A percentile compares a stretch with the other conserved stretches of the same genome.
Conservation (phyloP, 495 filamentous ascomycete species). For the Xylaria acuta region DNA sequence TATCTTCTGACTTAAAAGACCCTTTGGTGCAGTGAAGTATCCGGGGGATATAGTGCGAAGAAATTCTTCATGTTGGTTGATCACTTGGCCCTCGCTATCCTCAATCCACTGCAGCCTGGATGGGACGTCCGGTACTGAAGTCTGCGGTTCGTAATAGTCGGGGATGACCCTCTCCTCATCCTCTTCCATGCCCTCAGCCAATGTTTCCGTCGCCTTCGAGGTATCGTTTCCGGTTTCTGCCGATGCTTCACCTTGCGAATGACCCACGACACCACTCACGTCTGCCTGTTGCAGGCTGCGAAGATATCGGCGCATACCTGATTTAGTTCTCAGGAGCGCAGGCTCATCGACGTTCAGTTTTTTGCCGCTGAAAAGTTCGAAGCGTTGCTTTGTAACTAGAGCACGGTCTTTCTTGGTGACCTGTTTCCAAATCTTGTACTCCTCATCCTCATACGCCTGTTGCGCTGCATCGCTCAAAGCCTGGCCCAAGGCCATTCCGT, state of each 20-base stretch:
- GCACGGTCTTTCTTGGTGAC: constrained; percentile 96
- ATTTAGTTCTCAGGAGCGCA: constrained; percentile 77
- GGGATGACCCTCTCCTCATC: constrained; percentile 81
- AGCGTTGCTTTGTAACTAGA: constrained; percentile 76
- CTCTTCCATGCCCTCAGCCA: constrained; percentile 91
- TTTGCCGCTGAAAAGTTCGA: constrained; percentile 83
- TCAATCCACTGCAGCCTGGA: constrained; percentile 81
- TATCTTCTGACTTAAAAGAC: constrained; percentile 76
- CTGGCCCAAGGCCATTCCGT: constrained; percentile 62
- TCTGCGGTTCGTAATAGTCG: constrained; percentile 91
- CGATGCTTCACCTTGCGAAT: constrained; percentile 53
- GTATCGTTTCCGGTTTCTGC: constrained; percentile 48
- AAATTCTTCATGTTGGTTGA: constrained; percentile 84
- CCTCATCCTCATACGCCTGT: constrained; percentile 72
- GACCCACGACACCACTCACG: constrained; percentile 47
- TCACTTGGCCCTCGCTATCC: constrained; percentile 82
- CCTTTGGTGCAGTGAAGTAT: constrained; percentile 78
- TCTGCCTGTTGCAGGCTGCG: constrained; percentile 70
- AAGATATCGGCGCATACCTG: constrained; percentile 73
- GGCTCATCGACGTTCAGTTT: constrained; percentile 87
- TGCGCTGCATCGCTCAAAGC: constrained; percentile 60
- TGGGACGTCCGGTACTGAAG: constrained; percentile 82
- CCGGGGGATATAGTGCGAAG: constrained; percentile 74
- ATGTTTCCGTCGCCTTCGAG: constrained; percentile 64
- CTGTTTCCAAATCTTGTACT: constrained; percentile 98